Base-by-base conservation (phyloP, 1,139 yeast genomes). In the Yamadazyma sp. region DNA sequence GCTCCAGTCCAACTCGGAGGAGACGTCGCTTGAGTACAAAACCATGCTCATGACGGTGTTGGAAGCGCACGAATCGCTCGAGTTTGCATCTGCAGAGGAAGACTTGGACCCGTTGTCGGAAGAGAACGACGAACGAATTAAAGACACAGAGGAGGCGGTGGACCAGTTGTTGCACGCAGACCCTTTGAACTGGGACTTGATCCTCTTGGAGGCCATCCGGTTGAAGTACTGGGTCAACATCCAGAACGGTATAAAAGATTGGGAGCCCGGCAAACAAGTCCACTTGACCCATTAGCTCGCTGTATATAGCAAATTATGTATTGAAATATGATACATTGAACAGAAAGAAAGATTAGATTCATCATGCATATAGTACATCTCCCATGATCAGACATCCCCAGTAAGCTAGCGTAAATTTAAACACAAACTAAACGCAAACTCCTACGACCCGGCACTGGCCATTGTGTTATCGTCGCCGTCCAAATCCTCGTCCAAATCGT, bases 221-320 rank as follows among this genome's bases (percentile, higher is more conserved):
- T 64, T 92, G 46, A 87, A 87, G 56, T 92, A 89, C 57, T 91
- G 96, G 95, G 75, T 74, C 36, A 89, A 87, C 55, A 80, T 91
- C 31, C 79, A 79, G 37, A 75, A 75, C 36, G 91, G 87, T 4
- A 75, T 89, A 34, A 79, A 77, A 50, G 91, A 87, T 38, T 84
- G 92, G 91, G 84, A 81, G 49, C 80, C 83, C 0, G 88, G 87
- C 28, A 77, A 78, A 55, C 79, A 83, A 4, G 78, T 83, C 3
- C 77, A 73, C 41, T 62, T 83, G 55, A 79, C 84, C 8, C 88
- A 83, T 56, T 82, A 53, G 32, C 10, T 11, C 8, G 17, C 17
- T 14, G 16, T 26, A 29, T 24, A 17, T 24, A n/a, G 12, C 27
- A 16, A 23, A 12, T 33, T 36, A 26, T 33, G 37, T 37, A 22